phyloP scores from a whole-genome alignment of 257 asterid species.

The Phtheirospermum japonicum region DNA sequence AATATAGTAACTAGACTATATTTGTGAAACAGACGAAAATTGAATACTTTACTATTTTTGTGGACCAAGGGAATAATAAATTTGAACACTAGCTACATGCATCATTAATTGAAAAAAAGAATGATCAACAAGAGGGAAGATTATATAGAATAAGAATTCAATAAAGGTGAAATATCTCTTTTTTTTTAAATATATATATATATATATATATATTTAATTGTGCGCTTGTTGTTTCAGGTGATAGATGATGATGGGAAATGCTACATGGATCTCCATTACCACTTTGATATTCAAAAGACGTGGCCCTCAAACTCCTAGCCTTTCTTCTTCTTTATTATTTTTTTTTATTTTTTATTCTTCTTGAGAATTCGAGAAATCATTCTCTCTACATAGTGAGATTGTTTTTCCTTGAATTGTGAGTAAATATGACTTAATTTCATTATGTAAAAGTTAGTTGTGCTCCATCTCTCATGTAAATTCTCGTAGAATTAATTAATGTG shows the following conservation, averaged over 20 bases:
- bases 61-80: too few relatives aligned
- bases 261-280: conserved; percentile 50
- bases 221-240: conserved; percentile 39
- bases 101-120: too few relatives aligned
- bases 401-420: background rate
- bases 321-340: background rate
- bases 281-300: conserved; percentile 47
- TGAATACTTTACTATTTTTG: too few relatives aligned
- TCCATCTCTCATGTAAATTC: background rate
- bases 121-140: too few relatives aligned
- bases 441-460: background rate
- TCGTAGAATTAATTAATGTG: too few relatives aligned
- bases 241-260: conserved; percentile 40
- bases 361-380: background rate
- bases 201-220: too few relatives aligned
- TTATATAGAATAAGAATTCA: too few relatives aligned
- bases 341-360: background rate
- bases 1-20: too few relatives aligned
- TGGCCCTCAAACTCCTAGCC: conserved; percentile 43
- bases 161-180: too few relatives aligned
- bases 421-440: background rate
- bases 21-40: too few relatives aligned
- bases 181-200: too few relatives aligned
- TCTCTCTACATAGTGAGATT: background rate
- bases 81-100: too few relatives aligned